These are phyloP conservation scores for Diplodia seriata DNA, from an alignment of 2,329 filamentous ascomycete genomes.

Conservation along the genomic window DNA sequence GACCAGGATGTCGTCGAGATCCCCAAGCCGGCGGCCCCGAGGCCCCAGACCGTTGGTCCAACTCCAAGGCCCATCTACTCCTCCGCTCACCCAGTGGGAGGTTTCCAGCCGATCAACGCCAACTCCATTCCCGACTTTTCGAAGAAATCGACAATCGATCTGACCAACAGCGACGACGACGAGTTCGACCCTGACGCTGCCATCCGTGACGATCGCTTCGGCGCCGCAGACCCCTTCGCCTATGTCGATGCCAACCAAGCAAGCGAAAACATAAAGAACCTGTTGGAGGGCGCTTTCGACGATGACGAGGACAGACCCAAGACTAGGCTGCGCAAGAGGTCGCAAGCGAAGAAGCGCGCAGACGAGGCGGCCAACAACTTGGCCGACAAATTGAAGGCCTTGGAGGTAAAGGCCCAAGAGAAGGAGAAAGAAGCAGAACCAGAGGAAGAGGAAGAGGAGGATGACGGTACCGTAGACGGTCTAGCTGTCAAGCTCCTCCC, in stretches of 20 bases:
- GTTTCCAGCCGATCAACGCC: conserved; percentile 49
- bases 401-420: conserved; percentile 54
- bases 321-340: conserved; percentile 53
- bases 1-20: conserved; percentile 52
- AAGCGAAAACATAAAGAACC: conserved; percentile 76
- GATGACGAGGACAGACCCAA: conserved; percentile 65
- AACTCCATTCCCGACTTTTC: conserved; percentile 30
- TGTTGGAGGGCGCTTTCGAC: conserved; percentile 82
- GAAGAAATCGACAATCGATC: conserved; percentile 53
- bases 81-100: conserved; percentile 54
- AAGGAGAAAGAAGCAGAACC: conserved; percentile 57
- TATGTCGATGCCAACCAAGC: conserved; percentile 77
- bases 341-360: conserved; percentile 41
- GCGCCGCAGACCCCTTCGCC: conserved; percentile 60
- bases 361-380: conserved; percentile 47
- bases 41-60: conserved; percentile 53
- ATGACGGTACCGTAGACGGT: conserved; percentile 74
- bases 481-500: conserved; percentile 87
- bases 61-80: conserved; percentile 61
- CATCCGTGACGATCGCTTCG: conserved; percentile 58
- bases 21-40: conserved; percentile 56
- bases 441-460: conserved; percentile 55
- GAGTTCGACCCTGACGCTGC: conserved; percentile 57
- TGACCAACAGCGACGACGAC: conserved; percentile 55
- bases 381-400: conserved; percentile 53